phyloP scores from a whole-genome alignment of 306 rosid genomes.

The Vachellia pachyceras region DNA sequence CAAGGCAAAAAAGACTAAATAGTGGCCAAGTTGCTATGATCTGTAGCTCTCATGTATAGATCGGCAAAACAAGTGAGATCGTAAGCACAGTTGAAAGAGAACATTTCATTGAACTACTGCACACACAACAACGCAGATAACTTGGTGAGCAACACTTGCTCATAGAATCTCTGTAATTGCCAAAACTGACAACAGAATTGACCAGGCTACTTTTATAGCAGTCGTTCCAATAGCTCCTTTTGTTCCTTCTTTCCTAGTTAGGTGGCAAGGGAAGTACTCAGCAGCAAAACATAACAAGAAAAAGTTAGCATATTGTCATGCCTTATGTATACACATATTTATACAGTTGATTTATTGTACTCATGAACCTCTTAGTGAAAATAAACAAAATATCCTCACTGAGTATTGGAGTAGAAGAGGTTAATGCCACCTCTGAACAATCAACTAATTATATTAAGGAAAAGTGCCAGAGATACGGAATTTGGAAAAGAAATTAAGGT shows the following conservation, averaged over 20 bases:
- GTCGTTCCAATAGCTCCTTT: neutral
- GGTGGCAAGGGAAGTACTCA: neutral
- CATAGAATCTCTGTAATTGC: neutral
- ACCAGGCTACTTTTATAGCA: neutral
- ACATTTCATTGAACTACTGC: neutral
- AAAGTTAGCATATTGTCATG: no score
- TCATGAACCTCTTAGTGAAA: conserved; percentile 1
- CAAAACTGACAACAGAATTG: conserved; percentile 4
- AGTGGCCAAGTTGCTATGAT: neutral
- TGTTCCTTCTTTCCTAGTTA: neutral
- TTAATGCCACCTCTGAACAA: conserved; percentile 9
- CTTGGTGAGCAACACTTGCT: neutral
- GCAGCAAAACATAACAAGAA: no score
- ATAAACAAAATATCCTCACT: neutral
- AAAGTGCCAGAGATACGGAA: neutral
- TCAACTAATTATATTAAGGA: neutral
- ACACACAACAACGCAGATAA: conserved; percentile 6
- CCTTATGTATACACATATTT: no score
- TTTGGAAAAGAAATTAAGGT: neutral
- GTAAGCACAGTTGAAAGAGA: neutral
- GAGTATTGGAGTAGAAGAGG: neutral
- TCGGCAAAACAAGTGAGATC: neutral
- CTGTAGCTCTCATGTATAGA: neutral
- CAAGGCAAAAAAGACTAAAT: neutral
- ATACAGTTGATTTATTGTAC: neutral